phyloP scores from a whole-genome alignment of 352 stramenopile species.

The Nothophytophthora sp. region DNA sequence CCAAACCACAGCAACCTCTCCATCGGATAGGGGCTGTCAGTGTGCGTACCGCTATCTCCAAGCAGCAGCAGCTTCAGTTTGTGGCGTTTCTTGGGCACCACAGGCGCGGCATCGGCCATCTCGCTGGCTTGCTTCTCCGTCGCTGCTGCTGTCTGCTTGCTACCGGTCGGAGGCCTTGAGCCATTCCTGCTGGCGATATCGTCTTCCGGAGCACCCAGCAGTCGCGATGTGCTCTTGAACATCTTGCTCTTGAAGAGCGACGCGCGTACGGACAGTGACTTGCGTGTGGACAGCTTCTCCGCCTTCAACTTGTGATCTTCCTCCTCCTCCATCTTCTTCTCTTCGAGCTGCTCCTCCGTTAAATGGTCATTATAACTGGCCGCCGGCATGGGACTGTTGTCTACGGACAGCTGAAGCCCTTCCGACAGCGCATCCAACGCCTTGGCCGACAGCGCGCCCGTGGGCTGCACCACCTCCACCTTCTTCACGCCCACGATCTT shows the following conservation, averaged over 20 bases:
- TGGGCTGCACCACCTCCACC: slow-evolving; percentile 71
- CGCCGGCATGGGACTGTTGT: slow-evolving; percentile 43
- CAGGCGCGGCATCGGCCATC: slow-evolving; percentile 14
- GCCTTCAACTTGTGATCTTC: slow-evolving; percentile 82
- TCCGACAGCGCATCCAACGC: slow-evolving; percentile 80
- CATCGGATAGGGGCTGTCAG: no score
- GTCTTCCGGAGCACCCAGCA: slow-evolving; percentile 30
- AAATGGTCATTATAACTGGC: slow-evolving; percentile 28
- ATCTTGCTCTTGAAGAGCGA: slow-evolving; percentile 84
- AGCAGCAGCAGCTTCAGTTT: slow-evolving; percentile 92
- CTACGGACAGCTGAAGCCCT: slow-evolving; percentile 72
- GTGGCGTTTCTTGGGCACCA: slow-evolving; percentile 68
- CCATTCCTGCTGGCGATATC: no score
- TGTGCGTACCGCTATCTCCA: slow-evolving; percentile 85
- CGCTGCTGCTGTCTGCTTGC: slow-evolving; percentile 1
- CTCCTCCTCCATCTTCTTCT: slow-evolving; percentile 89
- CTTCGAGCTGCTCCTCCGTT: slow-evolving; percentile 79
- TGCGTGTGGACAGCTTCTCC: slow-evolving; percentile 67
- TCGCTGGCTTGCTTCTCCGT: slow-evolving; percentile 20
- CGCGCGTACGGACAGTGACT: slow-evolving; percentile 59
- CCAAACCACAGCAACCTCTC: not conserved
- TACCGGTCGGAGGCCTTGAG: no score
- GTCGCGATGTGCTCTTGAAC: slow-evolving; percentile 51
- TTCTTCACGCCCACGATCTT: slow-evolving; percentile 81
- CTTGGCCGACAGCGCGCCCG: slow-evolving; percentile 69